Evolutionary conservation across 108 stramenopile species (phyloP).

Genomic region (Fragilariopsis cylindrus): DNA sequence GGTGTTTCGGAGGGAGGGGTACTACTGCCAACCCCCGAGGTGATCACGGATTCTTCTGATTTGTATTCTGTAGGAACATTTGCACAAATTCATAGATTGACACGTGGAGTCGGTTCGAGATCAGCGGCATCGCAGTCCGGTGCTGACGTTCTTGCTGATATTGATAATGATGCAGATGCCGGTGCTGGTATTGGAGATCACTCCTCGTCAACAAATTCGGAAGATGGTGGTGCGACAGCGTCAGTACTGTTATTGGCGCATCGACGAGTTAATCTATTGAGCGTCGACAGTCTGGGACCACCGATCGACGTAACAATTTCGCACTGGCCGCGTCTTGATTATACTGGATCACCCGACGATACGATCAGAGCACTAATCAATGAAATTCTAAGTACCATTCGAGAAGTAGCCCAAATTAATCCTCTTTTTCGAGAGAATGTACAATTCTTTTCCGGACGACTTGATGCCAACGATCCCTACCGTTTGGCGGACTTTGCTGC

Average conservation of each 20-base stretch:
- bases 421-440: slow-evolving; percentile 94
- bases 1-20: slow-evolving; percentile 74
- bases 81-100: slow-evolving; percentile 81
- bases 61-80: slow-evolving; percentile 84
- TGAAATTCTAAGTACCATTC: slow-evolving; percentile 92
- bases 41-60: slow-evolving; percentile 67
- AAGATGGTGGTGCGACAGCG: slow-evolving; percentile 39
- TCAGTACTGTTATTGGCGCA: slow-evolving; percentile 83
- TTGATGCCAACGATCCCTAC: slow-evolving; percentile 93
- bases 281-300: slow-evolving; percentile 84
- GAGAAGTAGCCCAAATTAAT: slow-evolving; percentile 92
- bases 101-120: slow-evolving; percentile 30
- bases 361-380: slow-evolving; percentile 93
- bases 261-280: slow-evolving; percentile 80
- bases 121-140: not conserved
- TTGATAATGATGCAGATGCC: not conserved
- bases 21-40: slow-evolving; percentile 67
- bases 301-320: slow-evolving; percentile 88
- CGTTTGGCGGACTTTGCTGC: slow-evolving; percentile 95
- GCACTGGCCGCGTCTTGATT: slow-evolving; percentile 86
- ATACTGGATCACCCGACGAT: slow-evolving; percentile 62
- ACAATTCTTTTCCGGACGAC: slow-evolving; percentile 78
- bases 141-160: not conserved
- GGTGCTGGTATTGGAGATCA: slow-evolving; percentile 4
- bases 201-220: slow-evolving; percentile 17